Evolutionary conservation across 441 rosid genomes (phyloP), one percentile per base, ranked within the genome.

Genomic region (Jatropha multifida): DNA sequence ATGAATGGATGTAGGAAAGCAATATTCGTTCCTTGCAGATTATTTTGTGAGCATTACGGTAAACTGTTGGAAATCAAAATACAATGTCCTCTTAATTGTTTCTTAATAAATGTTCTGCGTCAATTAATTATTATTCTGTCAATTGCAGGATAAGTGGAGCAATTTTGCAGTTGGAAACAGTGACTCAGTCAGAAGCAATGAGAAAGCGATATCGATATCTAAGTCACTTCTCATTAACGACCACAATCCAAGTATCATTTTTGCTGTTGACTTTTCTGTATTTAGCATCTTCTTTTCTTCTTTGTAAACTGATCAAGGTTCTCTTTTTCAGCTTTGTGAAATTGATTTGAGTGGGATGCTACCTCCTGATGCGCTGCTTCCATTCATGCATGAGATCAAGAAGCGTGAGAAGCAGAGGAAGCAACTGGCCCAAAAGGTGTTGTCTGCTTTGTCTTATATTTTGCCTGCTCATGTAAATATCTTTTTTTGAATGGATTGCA

Each of bases 211-310:
- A 92, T 83, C 95, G 97, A 69, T 90, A 83, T 79, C 77, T 95
- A 79, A 92, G 98, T 84, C 99, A 95, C 83, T 93, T 93, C 81
- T 92, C 99, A 48, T 87, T 96, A 66, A 88, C 97, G 38, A 94
- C 98, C 44, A 84, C 93, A 60, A 90, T 90, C 82, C 94, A 89
- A 92, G 99, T 92, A 82, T 17, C 56, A 63, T 42, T 51, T 27
- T 74, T 74, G 18, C 51, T 58, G 64, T 52, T 26, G 42, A 26
- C 7, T 54, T 38, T 69, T 68, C 60, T 66, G 18, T 49, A 18
- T 77, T 60, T 49, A 26, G 12, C 27, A 13, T 32, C 38, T 13
- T 17, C 27, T 7, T 42, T n/a, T 20, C 23, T 68, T 27, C 48
- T 46, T 59, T 14, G 7, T 37, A 54, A 59, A 23, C 13, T n/a